Evolutionary conservation across 371 early-diverging fungal species (phyloP), one percentile per base, ranked within the genome.

Genomic region (Mucor irregularis): DNA sequence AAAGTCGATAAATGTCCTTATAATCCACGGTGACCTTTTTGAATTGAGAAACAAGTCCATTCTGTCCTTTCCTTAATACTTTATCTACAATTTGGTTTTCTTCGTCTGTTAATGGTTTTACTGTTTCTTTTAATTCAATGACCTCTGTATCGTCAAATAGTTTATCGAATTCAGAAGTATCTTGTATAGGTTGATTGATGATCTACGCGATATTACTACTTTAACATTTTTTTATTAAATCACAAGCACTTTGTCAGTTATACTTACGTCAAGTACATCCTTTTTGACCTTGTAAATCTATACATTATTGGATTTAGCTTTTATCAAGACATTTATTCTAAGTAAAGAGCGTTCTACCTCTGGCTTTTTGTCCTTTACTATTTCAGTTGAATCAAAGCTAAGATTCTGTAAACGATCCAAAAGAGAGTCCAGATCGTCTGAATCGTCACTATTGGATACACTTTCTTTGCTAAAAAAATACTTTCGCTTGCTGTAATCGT

Each of bases 1-100:
- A 52, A 35, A 96, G 69, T 25, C 93, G 92, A 10, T 67, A 64
- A 5, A 96, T 76, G 49, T 94, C 95, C 28, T 66, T 71, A 43
- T 58, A 72, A 9, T 74, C 72, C 0, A 69, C 69, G 2, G 90
- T 62, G 0, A 83, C 81, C 4, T 87, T 80, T 35, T 86, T 87
- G 58, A 87, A 82, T 21, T 76, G 73, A 3, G 87, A 80, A 0
- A 74, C 62, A 14, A 74, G 51, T 0, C 68, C 73, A 11, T 35
- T 39, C 17, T 73, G 54, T 26, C 69, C 72, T n/a, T 59, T 60
- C 6, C 53, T 44, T n/a, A 84, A 56, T 4, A 28, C 7, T 6
- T 16, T 25, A 29, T 62, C 19, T 46, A 79, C 80, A 28, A 55
- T 31, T 33, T 50, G 29, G 9, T 76, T 63, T 31, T 82, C 76